Base-by-base conservation (phyloP, 495 filamentous ascomycete genomes). In the Aspergillus coremiiformis region DNA sequence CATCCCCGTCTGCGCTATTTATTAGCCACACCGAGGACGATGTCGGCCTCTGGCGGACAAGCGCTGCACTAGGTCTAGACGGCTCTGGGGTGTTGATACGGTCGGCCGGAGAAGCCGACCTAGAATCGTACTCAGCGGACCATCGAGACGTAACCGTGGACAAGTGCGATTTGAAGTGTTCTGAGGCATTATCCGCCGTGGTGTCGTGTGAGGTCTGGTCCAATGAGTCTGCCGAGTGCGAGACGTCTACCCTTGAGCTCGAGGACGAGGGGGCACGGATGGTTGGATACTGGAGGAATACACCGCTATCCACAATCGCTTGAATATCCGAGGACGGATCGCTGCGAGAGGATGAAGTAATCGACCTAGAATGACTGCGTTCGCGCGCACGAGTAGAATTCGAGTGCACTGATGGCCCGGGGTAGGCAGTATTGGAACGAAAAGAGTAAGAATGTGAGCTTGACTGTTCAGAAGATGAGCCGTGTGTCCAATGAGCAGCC, bases 121-220 rank as follows among this genome's bases (percentile, higher is more conserved):
- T 62, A 11, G 55, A 58, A 48, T 72, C 51, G 30, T 50, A 51
- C 48, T 75, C 74, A n/a, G 66, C 68, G 3, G 72, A 76, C 68
- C 81, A 81, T 51, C 84, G 81, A 19, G 86, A 89, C 46, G 79
- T 77, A 24, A 89, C 84, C 15, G 84, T 84, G 17, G 86, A 88
- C 11, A 90, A 74, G 62, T 86, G 83, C 58, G 84, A 83, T 64
- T 84, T 87, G 80, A 84, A 86, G 69, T 80, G 79, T 47, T 70
- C 68, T 7, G 68, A 68, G 15, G 66, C 63, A 19, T 64, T 64
- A 37, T 75, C 74, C 0, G 62, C 58, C 23, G 63, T 66, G 39
- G 59, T 65, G 32, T 64, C 68, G 15, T 55, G 68, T 10, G 47
- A 19, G 39, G 42, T 54, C 23, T 41, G 32, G 14, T 56, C 51